phyloP scores from a whole-genome alignment of 2,329 filamentous ascomycete species.

The Colletotrichum sp. region DNA sequence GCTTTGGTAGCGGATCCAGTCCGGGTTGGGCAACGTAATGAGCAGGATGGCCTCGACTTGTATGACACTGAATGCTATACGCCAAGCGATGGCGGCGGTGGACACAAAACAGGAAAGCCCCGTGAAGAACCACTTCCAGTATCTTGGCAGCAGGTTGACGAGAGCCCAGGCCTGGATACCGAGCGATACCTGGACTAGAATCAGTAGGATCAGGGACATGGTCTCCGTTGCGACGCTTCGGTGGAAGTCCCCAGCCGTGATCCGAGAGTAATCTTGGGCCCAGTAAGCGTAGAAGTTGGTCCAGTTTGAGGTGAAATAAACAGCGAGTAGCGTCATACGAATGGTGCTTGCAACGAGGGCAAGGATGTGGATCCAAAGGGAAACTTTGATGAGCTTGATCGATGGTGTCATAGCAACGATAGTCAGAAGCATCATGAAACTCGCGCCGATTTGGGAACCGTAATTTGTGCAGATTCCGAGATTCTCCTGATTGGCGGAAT shows the following conservation, averaged over 20 bases:
- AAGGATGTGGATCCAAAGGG: conserved; percentile 70
- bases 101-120: conserved; percentile 38
- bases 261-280: conserved; percentile 55
- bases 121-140: conserved; percentile 35
- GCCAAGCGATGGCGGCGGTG: conserved; percentile 30
- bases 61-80: conserved; percentile 37
- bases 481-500: conserved; percentile 34
- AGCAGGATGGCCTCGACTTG: conserved; percentile 38
- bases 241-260: conserved; percentile 44
- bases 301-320: conserved; percentile 67
- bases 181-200: conserved; percentile 52
- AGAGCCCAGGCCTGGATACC: conserved; percentile 59
- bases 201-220: conserved; percentile 47
- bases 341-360: conserved; percentile 66
- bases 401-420: conserved; percentile 70
- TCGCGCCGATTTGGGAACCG: conserved; percentile 73
- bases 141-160: conserved; percentile 50
- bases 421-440: conserved; percentile 67
- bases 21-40: conserved; percentile 24
- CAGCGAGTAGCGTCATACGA: conserved; percentile 60
- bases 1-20: conserved; percentile 42
- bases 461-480: conserved; percentile 63
- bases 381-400: conserved; percentile 66
- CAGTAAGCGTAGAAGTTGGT: conserved; percentile 66
- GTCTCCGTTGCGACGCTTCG: conserved; percentile 43